Conservation (phyloP, 2,329 filamentous ascomycete species). For the Colletotrichum melonis region DNA sequence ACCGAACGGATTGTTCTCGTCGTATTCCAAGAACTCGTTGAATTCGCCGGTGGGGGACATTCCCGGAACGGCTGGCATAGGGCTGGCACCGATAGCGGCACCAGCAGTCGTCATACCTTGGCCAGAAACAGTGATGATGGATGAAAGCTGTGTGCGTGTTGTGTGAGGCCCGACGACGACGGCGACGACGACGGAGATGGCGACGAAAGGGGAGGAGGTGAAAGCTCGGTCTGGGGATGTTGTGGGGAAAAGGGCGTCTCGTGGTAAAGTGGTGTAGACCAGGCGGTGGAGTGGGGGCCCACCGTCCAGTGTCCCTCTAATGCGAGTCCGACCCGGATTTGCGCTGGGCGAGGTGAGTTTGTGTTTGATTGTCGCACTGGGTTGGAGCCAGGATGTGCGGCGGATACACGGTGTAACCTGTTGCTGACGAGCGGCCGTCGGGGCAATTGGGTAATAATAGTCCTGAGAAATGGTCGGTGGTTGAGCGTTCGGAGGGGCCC, state of each 20-base stretch:
- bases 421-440: slow-evolving; percentile 28
- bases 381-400: slow-evolving; percentile 17
- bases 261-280: slow-evolving; percentile 35
- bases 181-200: slow-evolving; percentile 21
- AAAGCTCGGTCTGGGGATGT: slow-evolving; percentile 37
- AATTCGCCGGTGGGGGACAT: slow-evolving; percentile 44
- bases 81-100: slow-evolving; percentile 45
- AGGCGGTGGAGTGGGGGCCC: slow-evolving; percentile 36
- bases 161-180: slow-evolving; percentile 23
- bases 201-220: slow-evolving; percentile 34
- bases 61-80: slow-evolving; percentile 51
- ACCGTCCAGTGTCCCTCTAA: slow-evolving; percentile 33
- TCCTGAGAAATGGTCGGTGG: slow-evolving; percentile 1
- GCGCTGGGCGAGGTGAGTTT: background rate
- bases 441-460: slow-evolving; percentile 19
- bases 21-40: slow-evolving; percentile 50
- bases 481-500: slow-evolving; percentile 2
- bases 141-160: slow-evolving; percentile 9
- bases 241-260: slow-evolving; percentile 37
- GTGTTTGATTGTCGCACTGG: slow-evolving; percentile 27
- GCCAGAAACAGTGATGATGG: slow-evolving; percentile 25
- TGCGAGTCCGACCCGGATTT: slow-evolving; percentile 31
- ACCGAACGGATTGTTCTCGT: slow-evolving; percentile 48
- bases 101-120: slow-evolving; percentile 39
- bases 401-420: slow-evolving; percentile 33